Base-by-base conservation (phyloP, 345 rosid species). In the Pugionium cornutum region DNA sequence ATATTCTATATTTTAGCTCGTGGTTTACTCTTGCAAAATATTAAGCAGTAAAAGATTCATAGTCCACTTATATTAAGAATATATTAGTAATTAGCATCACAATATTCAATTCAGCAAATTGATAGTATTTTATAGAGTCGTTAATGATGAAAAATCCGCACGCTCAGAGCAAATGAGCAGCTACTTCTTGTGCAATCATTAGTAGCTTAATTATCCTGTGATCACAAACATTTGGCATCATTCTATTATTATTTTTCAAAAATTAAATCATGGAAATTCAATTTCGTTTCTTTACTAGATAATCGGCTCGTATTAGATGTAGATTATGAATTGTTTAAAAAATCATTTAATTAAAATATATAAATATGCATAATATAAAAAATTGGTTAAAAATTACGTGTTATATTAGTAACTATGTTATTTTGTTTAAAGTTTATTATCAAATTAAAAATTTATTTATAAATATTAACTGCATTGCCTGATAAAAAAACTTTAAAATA, bases 101-200 rank as follows among this genome's bases (percentile, higher is more conserved):
- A 18, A 18, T 18, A 18, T 18, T 18, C 36, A 53, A 53, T 36
- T 61, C 32, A 58, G 41, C 58, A 68, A 66, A 49, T 49, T 50
- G 59, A 51, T 41, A 32, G 18, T 18, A 18, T 18, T 18, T 37
- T 60, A 51, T 56, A 40, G 40, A 48, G 39, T 64, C 8, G 65
- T 49, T 28, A 64, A 57, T 72, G 66, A 72, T 72, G 54, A 50
- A 41, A 33, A 64, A 64, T 44, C 75, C 59, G 76, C 76, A 72
- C 59, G 76, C 76, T 56, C 59, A 57, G 25, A 70, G 58, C 36
- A 70, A 39, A 48, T 41, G 32, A 57, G 35, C 69, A 46, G 51
- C 41, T 34, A 53, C 49, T 54, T 66, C 28, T 45, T 69, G 4
- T 43, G 67, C 60, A 70, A 62, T 62, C 68, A 62, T 70, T 37